A percentile compares a stretch with the other conserved stretches of the same genome.
Conservation (phyloP, 2,329 filamentous ascomycete species). For the Neodidymelliopsis sp. region DNA sequence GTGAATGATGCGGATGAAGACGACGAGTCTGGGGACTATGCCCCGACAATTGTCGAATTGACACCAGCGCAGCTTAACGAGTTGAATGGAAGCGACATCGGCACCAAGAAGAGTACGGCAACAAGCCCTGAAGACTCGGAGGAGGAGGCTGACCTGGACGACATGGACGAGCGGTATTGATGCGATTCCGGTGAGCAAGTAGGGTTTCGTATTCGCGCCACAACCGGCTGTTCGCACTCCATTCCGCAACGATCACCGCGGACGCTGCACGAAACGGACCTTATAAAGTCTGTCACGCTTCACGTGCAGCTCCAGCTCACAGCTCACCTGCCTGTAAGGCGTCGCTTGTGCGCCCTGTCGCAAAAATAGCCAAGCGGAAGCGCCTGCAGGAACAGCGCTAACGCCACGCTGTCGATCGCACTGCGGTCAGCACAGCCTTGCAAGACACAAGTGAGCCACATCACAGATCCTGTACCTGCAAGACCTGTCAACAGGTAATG, state of each 20-base stretch:
- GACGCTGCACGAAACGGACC: background rate
- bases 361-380: conserved; percentile 31
- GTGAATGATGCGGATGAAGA: conserved; percentile 63
- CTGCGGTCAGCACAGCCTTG: conserved; percentile 27
- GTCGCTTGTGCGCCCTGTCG: conserved; percentile 21
- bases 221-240: background rate
- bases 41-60: conserved; percentile 66
- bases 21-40: conserved; percentile 70
- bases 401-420: conserved; percentile 19
- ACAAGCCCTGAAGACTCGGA: conserved; percentile 46
- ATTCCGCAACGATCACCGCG: background rate
- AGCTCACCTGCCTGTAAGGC: background rate
- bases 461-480: too few species aligned
- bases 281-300: background rate
- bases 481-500: too few species aligned
- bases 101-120: conserved; percentile 17
- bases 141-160: conserved; percentile 49
- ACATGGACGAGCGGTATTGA: conserved; percentile 50
- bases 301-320: background rate
- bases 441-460: background rate
- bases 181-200: conserved; percentile 9
- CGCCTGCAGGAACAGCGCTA: conserved; percentile 20
- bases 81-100: conserved; percentile 41
- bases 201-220: background rate
- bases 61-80: conserved; percentile 53